Evolutionary conservation across 2,329 filamentous ascomycete species (phyloP).

Genomic region (Ampelomyces quisqualis): DNA sequence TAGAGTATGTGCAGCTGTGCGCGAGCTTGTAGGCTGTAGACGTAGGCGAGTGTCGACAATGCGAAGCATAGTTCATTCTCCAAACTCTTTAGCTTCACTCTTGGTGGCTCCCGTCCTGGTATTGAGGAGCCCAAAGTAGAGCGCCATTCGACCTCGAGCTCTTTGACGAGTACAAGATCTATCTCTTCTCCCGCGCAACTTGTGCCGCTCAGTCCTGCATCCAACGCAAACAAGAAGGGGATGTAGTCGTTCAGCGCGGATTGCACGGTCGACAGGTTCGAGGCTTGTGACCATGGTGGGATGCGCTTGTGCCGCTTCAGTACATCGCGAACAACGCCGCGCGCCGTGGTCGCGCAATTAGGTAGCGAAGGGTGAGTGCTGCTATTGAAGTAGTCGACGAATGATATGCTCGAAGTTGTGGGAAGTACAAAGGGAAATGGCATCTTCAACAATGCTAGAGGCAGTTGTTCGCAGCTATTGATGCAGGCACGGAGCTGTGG

Average conservation of each 20-base stretch:
- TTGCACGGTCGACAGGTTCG: constrained; percentile 69
- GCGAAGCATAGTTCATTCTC: constrained; percentile 83
- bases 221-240: constrained; percentile 77
- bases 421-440: constrained; percentile 86
- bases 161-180: constrained; percentile 65
- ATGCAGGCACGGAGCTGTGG: constrained; percentile 31
- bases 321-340: constrained; percentile 76
- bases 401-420: constrained; percentile 84
- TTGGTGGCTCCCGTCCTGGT: constrained; percentile 58
- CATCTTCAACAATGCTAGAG: constrained; percentile 56
- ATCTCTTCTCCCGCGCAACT: constrained; percentile 62
- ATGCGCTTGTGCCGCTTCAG: constrained; percentile 90
- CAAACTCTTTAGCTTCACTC: constrained; percentile 70
- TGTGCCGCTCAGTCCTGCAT: constrained; percentile 65
- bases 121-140: constrained; percentile 69
- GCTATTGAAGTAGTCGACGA: constrained; percentile 74
- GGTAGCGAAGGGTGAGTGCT: constrained; percentile 87
- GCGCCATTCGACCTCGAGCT: constrained; percentile 76
- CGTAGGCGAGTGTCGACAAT: constrained; percentile 73
- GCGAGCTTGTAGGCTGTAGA: constrained; percentile 71
- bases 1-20: constrained; percentile 73
- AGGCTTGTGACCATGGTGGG: constrained; percentile 66
- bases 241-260: constrained; percentile 74
- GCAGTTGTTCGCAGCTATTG: constrained; percentile 16
- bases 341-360: constrained; percentile 76